Base-by-base conservation (phyloP, 2,329 filamentous ascomycete genomes). In the Talaromyces amestolkiae region DNA sequence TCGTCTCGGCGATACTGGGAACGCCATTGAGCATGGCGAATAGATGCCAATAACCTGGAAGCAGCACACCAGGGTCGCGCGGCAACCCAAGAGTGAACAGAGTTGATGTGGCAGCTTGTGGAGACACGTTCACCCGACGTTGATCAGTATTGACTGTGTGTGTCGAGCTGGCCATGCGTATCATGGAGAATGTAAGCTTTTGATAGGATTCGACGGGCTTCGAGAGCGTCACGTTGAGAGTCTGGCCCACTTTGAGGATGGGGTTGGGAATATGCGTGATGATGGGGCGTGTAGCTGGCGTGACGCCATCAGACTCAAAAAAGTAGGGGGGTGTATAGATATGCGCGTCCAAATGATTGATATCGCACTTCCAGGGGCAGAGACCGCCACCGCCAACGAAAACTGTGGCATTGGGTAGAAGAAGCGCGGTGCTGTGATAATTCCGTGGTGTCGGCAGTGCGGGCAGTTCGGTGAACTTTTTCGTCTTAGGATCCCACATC, bases 81-180 rank as follows among this genome's bases (percentile, higher is more conserved):
- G 84, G 83, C 3, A 85, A 71, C 1, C 70, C 72, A 3, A 84
- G 71, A 0, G 72, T 77, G 64, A 83, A 84, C 15, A 61, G 19
- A 1, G 66, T 72, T 31, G 64, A 47, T 49, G 3, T 70, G 75
- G 0, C 73, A 75, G 37, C 69, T 71, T 8, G 68, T 65, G 19
- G 67, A 51, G 71, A 76, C 17, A 86, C 71, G 4, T 82, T 76
- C 51, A 87, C 77, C 10, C 85, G 79, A 31, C 85, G 73, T 74
- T 86, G 84, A 72, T 87, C 85, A 0, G 81, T 86, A 67, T 87
- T 84, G 60, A 86, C 78, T 2, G 83, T 81, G 71, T 87, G 85
- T 1, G 85, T 87, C 6, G 76, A 75, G 9, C 77, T 79, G 1
- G 83, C 80, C 58, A 80, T 79, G 3, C 85, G 76, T 19, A 87